Evolutionary conservation across 2,329 filamentous ascomycete species (phyloP).

Genomic region (Calonectria ilicicola): DNA sequence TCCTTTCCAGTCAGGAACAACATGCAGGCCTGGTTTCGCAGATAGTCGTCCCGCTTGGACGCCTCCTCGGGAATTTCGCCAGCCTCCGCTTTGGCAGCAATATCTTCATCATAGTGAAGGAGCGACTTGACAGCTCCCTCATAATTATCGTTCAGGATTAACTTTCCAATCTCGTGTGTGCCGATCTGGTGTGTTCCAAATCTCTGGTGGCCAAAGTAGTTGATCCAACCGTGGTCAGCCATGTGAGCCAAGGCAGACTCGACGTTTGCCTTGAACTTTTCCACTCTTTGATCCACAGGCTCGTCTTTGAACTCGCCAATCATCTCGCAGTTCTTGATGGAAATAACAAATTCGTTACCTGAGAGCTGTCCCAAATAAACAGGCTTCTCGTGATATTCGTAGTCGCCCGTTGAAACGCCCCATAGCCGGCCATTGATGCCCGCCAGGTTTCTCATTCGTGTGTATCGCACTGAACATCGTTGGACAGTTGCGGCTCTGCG

Average conservation of each 20-base stretch:
- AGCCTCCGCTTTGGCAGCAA: slow-evolving; percentile 60
- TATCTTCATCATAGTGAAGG: slow-evolving; percentile 76
- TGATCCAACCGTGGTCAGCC: slow-evolving; percentile 85
- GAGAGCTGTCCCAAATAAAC: slow-evolving; percentile 85
- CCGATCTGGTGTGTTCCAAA: slow-evolving; percentile 91
- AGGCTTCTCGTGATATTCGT: slow-evolving; percentile 77
- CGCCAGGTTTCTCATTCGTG: slow-evolving; percentile 69
- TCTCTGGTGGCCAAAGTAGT: slow-evolving; percentile 97
- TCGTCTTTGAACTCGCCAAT: slow-evolving; percentile 48
- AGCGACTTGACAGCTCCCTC: slow-evolving; percentile 84
- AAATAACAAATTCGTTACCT: slow-evolving; percentile 95
- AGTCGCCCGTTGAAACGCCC: slow-evolving; percentile 81
- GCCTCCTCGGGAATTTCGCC: slow-evolving; percentile 55
- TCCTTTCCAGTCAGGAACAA: slow-evolving; percentile 75
- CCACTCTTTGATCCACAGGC: slow-evolving; percentile 43
- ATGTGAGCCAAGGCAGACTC: slow-evolving; percentile 75
- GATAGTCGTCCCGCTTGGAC: slow-evolving; percentile 80
- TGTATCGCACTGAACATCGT: slow-evolving; percentile 74
- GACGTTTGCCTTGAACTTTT: slow-evolving; percentile 54
- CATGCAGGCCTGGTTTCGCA: slow-evolving; percentile 82
- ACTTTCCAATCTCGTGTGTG: slow-evolving; percentile 86
- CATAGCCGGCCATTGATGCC: slow-evolving; percentile 72
- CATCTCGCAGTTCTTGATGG: slow-evolving; percentile 85
- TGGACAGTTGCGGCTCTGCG: slow-evolving; percentile 88
- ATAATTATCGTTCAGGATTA: slow-evolving; percentile 85